Percentiles rank a stretch among this genome's conserved stretches.
phyloP scores from a whole-genome alignment of 441 rosid species.

The Erodium texanum region DNA sequence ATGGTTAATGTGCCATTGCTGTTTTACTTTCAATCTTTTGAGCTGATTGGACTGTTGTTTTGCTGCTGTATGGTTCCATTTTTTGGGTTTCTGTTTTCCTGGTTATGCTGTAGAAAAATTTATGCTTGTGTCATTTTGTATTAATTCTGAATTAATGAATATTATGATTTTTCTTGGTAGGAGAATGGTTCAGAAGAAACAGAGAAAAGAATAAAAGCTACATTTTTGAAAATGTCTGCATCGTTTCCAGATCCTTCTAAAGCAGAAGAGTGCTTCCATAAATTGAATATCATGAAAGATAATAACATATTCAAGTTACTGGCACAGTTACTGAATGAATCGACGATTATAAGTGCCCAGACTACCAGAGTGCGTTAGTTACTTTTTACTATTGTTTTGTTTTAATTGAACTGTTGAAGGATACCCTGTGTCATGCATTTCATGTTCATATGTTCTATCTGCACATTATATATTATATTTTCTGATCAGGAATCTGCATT shows the following conservation, averaged over 20 bases:
- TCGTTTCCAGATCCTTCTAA: slow-evolving; percentile 65
- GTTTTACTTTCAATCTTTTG: too few species aligned
- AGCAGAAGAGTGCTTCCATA: slow-evolving; percentile 66
- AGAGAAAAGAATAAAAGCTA: slow-evolving; percentile 35
- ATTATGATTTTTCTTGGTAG: slow-evolving; percentile 36
- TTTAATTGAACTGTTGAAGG: slow-evolving; percentile 9
- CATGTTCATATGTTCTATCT: slow-evolving; percentile 8
- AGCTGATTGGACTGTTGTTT: too few species aligned
- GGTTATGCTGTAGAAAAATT: background rate
- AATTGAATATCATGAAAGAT: slow-evolving; percentile 59
- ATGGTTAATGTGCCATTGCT: too few species aligned
- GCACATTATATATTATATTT: background rate
- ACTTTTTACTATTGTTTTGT: slow-evolving; percentile 7
- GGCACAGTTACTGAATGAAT: slow-evolving; percentile 47
- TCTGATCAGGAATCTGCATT: background rate
- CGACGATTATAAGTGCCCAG: slow-evolving; percentile 32
- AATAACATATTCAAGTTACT: slow-evolving; percentile 45
- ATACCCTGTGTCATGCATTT: slow-evolving; percentile 1
- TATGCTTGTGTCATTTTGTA: background rate
- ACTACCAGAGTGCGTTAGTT: slow-evolving; percentile 38
- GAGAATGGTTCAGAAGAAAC: slow-evolving; percentile 44
- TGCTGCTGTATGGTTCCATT: too few species aligned
- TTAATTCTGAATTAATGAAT: slow-evolving; percentile 13
- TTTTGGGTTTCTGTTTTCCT: too few species aligned
- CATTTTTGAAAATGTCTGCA: slow-evolving; percentile 60